Evolutionary conservation across 495 filamentous ascomycete genomes (phyloP).

Genomic region (Jackrogersella minutella): DNA sequence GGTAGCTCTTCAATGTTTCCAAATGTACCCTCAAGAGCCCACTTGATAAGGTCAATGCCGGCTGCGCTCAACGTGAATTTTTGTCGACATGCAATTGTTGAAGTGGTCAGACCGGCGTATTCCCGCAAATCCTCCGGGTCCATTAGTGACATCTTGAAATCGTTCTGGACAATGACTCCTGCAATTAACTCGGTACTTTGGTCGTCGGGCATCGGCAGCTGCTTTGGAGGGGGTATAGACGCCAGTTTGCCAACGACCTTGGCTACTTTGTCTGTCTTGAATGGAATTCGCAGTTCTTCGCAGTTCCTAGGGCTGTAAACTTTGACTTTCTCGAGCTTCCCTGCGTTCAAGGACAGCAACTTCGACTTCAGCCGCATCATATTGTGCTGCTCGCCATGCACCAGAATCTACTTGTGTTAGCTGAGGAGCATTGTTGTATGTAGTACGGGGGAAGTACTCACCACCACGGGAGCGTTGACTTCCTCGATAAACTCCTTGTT

Average conservation of each 20-base stretch:
- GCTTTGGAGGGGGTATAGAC: constrained; percentile 70
- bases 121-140: constrained; percentile 93
- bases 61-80: constrained; percentile 84
- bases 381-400: constrained; percentile 96
- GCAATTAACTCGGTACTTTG: constrained; percentile 67
- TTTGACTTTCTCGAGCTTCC: constrained; percentile 81
- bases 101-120: constrained; percentile 93
- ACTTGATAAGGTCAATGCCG: constrained; percentile 88
- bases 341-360: constrained; percentile 85
- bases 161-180: constrained; percentile 94
- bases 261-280: constrained; percentile 93
- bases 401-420: constrained; percentile 73
- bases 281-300: constrained; percentile 93
- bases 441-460: constrained; percentile 56
- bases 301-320: constrained; percentile 93
- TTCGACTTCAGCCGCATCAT: constrained; percentile 98
- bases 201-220: constrained; percentile 34
- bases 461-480: constrained; percentile 87
- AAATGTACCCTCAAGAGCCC: constrained; percentile 94
- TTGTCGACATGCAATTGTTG: constrained; percentile 90
- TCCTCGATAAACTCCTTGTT: constrained; percentile 96
- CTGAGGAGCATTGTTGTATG: not conserved
- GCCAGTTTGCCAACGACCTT: constrained; percentile 97
- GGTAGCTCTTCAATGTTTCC: constrained; percentile 78
- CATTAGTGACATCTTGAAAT: constrained; percentile 96